Conservation (phyloP, 352 stramenopile genomes). For the Pythium pectinolyticum region DNA sequence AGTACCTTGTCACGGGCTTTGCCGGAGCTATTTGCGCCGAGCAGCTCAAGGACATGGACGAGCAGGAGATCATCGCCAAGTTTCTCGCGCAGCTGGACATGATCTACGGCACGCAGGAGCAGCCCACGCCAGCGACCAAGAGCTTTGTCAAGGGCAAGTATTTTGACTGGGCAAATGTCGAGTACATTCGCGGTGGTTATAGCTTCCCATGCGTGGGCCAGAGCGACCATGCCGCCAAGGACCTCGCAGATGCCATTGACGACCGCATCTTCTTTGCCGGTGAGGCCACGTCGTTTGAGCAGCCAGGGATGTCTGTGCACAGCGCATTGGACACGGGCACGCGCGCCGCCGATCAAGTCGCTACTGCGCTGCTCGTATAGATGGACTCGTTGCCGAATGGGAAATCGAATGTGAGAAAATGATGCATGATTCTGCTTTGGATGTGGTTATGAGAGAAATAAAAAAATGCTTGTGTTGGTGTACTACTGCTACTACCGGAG, state of each 20-base stretch:
- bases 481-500: conserved; percentile 7
- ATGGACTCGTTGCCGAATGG: not conserved
- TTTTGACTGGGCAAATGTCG: conserved; percentile 75
- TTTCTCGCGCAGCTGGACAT: conserved; percentile 76
- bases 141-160: conserved; percentile 76
- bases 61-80: conserved; percentile 54
- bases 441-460: no score
- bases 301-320: conserved; percentile 82
- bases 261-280: conserved; percentile 78
- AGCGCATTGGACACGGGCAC: conserved; percentile 78
- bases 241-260: conserved; percentile 63
- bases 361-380: conserved; percentile 33
- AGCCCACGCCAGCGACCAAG: conserved; percentile 51
- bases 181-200: conserved; percentile 72
- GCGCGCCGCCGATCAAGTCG: conserved; percentile 60
- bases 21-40: conserved; percentile 70
- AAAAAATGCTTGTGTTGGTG: no score
- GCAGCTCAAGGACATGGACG: conserved; percentile 38
- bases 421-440: no score
- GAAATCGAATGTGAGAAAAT: not conserved
- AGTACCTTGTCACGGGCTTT: conserved; percentile 78
- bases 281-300: conserved; percentile 78
- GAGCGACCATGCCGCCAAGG: conserved; percentile 50
- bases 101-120: conserved; percentile 67
- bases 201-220: conserved; percentile 75